Evolutionary conservation across 805 yeast species (phyloP).

Genomic region (Saccharomycopsis schoenii): DNA sequence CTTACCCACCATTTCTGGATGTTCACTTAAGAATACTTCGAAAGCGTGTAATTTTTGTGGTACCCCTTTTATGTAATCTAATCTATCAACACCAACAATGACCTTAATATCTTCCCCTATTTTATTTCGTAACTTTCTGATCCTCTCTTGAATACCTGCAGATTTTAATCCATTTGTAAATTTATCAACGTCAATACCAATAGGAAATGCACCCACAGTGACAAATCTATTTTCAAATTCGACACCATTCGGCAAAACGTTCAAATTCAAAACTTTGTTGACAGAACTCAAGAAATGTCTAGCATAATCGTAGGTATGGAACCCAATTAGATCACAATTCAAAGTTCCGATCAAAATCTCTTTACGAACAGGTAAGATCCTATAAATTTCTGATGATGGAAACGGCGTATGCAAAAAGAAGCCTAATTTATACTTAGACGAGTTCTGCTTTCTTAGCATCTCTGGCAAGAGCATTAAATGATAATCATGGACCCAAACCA

Average conservation of each 20-base stretch:
- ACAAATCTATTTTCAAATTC: constrained; percentile 68
- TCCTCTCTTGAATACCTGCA: constrained; percentile 53
- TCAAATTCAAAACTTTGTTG: constrained; percentile 68
- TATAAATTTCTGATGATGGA: constrained; percentile 92
- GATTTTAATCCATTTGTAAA: constrained; percentile 70
- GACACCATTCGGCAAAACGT: constrained; percentile 86
- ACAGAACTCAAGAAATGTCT: constrained; percentile 90
- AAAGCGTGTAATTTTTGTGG: constrained; percentile 96
- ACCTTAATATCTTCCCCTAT: constrained; percentile 71
- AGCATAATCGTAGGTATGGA: constrained; percentile 98
- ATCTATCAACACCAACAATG: constrained; percentile 92
- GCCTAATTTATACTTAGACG: constrained; percentile 64
- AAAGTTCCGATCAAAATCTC: constrained; percentile 88
- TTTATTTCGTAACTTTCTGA: constrained; percentile 45
- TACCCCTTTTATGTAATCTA: constrained; percentile 96
- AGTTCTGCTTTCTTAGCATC: constrained; percentile 60
- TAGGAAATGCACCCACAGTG: constrained; percentile 94
- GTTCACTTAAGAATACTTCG: constrained; percentile 82
- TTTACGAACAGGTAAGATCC: constrained; percentile 90
- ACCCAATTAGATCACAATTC: constrained; percentile 90
- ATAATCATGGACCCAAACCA: constrained; percentile 97
- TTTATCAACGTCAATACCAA: constrained; percentile 93
- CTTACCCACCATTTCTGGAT: constrained; percentile 98
- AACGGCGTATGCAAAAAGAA: constrained; percentile 96
- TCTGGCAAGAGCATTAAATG: constrained; percentile 93